These are phyloP conservation scores for Didymella exigua DNA, from an alignment of 2,329 filamentous ascomycete genomes.

Conservation along the genomic window DNA sequence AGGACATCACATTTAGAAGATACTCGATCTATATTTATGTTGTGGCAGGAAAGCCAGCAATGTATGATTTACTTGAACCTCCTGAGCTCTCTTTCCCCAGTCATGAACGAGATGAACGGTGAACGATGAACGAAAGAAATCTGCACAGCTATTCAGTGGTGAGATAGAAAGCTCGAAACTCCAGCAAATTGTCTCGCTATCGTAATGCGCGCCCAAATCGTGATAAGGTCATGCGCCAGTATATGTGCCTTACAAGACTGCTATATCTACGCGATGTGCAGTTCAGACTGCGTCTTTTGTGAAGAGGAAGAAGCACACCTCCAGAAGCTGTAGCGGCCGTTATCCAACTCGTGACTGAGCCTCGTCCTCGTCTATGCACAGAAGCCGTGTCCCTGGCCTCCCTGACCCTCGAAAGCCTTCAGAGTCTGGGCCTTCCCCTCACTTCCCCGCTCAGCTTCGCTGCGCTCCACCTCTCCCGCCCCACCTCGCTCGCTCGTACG, in stretches of 20 bases:
- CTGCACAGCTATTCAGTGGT: too few species aligned
- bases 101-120: too few species aligned
- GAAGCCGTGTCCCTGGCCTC: neutral
- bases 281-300: neutral
- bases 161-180: slow-evolving; percentile 7
- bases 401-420: neutral
- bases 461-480: neutral
- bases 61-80: neutral
- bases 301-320: neutral
- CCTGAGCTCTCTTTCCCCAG: too few species aligned
- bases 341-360: slow-evolving; percentile 13
- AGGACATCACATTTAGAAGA: slow-evolving; percentile 4
- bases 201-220: slow-evolving; percentile 8
- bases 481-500: neutral
- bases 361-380: slow-evolving; percentile 1
- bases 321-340: slow-evolving; percentile 1
- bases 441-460: neutral
- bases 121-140: too few species aligned
- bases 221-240: slow-evolving; percentile 4
- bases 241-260: slow-evolving; percentile 2
- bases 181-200: slow-evolving; percentile 12
- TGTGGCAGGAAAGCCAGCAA: neutral
- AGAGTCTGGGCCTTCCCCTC: too few species aligned
- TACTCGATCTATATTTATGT: neutral
- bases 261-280: slow-evolving; percentile 11